Evolutionary conservation across 2,329 filamentous ascomycete species (phyloP), one percentile per base, ranked within the genome.

Genomic region (Phoma herbarum): DNA sequence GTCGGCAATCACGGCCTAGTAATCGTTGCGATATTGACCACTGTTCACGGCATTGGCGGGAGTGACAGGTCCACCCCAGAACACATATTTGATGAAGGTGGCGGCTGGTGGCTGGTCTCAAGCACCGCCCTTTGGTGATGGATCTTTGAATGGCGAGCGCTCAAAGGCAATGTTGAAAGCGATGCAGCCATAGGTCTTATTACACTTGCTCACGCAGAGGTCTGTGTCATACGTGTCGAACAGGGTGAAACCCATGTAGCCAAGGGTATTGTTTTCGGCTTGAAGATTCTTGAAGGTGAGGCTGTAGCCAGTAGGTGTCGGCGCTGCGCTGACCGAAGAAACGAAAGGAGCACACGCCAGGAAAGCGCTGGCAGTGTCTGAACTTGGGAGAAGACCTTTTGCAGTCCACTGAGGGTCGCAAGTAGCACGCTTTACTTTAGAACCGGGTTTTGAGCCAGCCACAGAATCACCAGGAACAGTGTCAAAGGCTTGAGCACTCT

Each of bases 161-260:
- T 52, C 50, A 11, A 46, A 52, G 22, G 31, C 41, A 11, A 52
- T 52, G n/a, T 52, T 52, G 50, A 52, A 45, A 3, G 42, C 22
- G 3, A 9, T 20, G n/a, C 42, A 52, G 18, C 50, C 41, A 11
- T 37, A 11, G 12, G 11, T 39, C 3, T 41, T 22, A 7, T 22
- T 22, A n/a, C 50, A 52, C 23, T 35, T 26, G 5, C 23, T 23
- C 8, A 41, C 41, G 16, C 50, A 52, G 16, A 23, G 7, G 2
- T 28, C 16, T 2, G 42, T 28, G 8, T 52, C 50, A 22, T 52
- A 52, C 1, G 26, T 45, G 23, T 39, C 42, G 5, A 52, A n/a
- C 10, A 31, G 23, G 16, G 23, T 22, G 12, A 39, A 52, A 16
- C 50, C 42, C 9, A 52, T 18, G 29, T 41, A 29, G 16, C 23